A percentile compares a stretch with the other conserved stretches of the same genome.
These are phyloP conservation scores for Aspergillus sp. DNA, from an alignment of 2,329 filamentous ascomycete genomes.

Conservation along the genomic window DNA sequence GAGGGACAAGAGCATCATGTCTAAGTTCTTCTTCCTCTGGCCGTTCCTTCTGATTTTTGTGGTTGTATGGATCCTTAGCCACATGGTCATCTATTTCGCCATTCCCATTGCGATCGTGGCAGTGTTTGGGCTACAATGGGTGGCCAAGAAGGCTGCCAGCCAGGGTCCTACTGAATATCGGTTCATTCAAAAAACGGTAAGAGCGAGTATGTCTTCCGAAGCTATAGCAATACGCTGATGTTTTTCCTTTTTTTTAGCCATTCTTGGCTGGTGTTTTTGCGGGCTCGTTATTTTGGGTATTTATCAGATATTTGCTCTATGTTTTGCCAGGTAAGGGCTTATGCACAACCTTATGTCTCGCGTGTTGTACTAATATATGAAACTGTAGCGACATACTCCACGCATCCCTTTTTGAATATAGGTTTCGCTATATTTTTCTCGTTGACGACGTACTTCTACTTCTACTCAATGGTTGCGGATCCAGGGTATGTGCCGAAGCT, in stretches of 20 bases:
- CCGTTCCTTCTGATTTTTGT: conserved; percentile 75
- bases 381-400: conserved; percentile 58
- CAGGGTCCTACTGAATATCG: conserved; percentile 88
- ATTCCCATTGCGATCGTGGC: conserved; percentile 69
- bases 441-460: conserved; percentile 82
- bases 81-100: conserved; percentile 71
- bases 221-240: conserved; percentile 9
- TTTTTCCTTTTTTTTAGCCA: conserved; percentile 55
- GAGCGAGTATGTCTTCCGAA: conserved; percentile 28
- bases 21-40: conserved; percentile 85
- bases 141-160: conserved; percentile 72
- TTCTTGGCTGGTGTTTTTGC: conserved; percentile 94
- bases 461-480: conserved; percentile 79
- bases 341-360: neutral
- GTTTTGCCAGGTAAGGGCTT: conserved; percentile 66
- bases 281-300: conserved; percentile 78
- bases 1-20: conserved; percentile 75
- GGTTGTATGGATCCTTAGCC: conserved; percentile 69
- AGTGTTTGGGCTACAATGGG: conserved; percentile 69
- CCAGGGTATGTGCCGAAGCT: conserved; percentile 92
- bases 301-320: conserved; percentile 70
- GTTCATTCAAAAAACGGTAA: conserved; percentile 81
- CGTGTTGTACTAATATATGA: conserved; percentile 7
- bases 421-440: conserved; percentile 64
- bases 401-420: conserved; percentile 75